phyloP scores from a whole-genome alignment of 106 monocot species.

The Iris macrosiphon region DNA sequence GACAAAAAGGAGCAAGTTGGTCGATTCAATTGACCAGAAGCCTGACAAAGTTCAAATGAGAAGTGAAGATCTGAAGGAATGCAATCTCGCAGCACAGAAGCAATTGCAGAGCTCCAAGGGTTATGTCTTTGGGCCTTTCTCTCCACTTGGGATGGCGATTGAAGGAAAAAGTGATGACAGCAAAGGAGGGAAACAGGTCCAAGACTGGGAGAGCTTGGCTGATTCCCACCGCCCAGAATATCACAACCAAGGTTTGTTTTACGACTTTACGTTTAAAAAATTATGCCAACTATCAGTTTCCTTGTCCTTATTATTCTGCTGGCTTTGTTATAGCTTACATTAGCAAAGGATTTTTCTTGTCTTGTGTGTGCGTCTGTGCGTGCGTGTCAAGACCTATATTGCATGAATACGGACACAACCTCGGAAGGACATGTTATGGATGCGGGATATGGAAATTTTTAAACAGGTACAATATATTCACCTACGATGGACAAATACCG shows the following conservation, averaged over 20 bases:
- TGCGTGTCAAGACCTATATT: too few species aligned
- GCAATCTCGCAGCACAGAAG: slow-evolving; percentile 57
- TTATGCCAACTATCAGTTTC: background rate
- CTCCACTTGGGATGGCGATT: slow-evolving; percentile 28
- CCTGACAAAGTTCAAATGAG: slow-evolving; percentile 15
- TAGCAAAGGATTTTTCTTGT: too few species aligned
- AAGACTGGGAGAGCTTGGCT: slow-evolving; percentile 66
- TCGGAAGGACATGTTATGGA: too few species aligned
- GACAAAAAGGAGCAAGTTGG: slow-evolving; percentile 27
- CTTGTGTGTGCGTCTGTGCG: too few species aligned
- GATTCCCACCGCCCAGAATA: slow-evolving; percentile 57
- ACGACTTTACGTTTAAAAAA: background rate
- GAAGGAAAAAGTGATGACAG: slow-evolving; percentile 1
- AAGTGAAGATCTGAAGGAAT: slow-evolving; percentile 31
- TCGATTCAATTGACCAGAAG: slow-evolving; percentile 26
- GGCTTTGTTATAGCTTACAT: background rate
- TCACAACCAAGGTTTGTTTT: slow-evolving; percentile 73
- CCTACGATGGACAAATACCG: too few species aligned
- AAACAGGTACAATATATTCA: too few species aligned
- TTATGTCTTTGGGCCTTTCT: slow-evolving; percentile 81
- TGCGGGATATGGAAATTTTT: too few species aligned
- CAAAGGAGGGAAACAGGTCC: slow-evolving; percentile 9
- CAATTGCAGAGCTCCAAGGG: slow-evolving; percentile 39
- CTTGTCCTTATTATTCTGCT: background rate
- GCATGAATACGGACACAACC: too few species aligned